Base-by-base conservation (phyloP, 2,329 filamentous ascomycete genomes). In the Colletotrichum shisoi region DNA sequence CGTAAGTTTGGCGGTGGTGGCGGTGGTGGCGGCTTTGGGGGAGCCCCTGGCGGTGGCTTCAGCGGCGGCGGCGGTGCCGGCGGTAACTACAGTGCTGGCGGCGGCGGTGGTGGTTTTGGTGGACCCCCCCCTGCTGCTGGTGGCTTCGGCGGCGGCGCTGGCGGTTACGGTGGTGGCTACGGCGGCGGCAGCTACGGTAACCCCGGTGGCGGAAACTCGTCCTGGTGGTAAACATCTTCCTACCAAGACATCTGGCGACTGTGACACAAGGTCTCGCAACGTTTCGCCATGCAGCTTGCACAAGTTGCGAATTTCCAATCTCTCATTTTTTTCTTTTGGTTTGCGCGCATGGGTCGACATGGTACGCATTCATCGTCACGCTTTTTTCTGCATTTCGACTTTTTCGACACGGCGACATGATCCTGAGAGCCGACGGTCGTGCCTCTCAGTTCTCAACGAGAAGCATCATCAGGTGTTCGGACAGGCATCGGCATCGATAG, bases 1-100 rank as follows among this genome's bases (percentile, higher is more conserved):
- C 93, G 95, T 82, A 93, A 93, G 79, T 87, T 87, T 69, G 89
- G 87, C 46, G 83, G 85, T 63, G 83, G 83, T 68, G 74, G 77
- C 48, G 82, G 81, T 69, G 83, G 81, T 67, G 79, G 80, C 67
- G 80, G 79, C 65, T 78, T 78, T 67, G 79, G 79, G 67, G 79
- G 81, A 60, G 79, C 79, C 60, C 77, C 79, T 63, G 79, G 80
- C 67, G 80, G 82, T 69, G 79, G 77, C 63, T 77, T 76, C 63
- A 77, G 75, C 62, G 80, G 81, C 62, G 79, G 77, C 66, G 73
- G 75, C 37, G 75, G 78, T 51, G 76, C 76, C 59, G 72, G 73
- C 67, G 73, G 71, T 53, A 74, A 74, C 67, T 77, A 76, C 53
- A 76, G 76, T 60, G 73, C 73, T 69, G 74, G 72, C 67, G 89